A percentile compares a stretch with the other conserved stretches of the same genome.
Conservation (phyloP, 768 basidiomycete genomes). For the Serpula lacrymans region DNA sequence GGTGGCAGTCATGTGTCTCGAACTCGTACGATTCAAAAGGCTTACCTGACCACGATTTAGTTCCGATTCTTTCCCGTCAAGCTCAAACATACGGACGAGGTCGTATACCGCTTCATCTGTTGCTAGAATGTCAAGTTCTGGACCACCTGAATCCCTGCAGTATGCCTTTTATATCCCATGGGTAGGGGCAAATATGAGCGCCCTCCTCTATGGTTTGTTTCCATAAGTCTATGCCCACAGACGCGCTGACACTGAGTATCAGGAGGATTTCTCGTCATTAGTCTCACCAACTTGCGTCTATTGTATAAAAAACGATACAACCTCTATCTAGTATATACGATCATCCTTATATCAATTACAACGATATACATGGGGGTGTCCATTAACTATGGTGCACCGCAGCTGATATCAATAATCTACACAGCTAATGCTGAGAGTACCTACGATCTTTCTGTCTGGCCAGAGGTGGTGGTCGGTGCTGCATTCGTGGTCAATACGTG, state of each 20-base stretch:
- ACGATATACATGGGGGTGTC: constrained; percentile 4
- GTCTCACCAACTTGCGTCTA: not conserved
- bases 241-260: not conserved
- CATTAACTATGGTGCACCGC: constrained; percentile 1
- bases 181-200: not conserved
- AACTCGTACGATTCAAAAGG: no score
- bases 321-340: not conserved
- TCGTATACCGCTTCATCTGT: no score
- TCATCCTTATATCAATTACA: not conserved
- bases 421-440: not conserved
- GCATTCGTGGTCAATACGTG: constrained; percentile 5
- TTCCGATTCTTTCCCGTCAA: no score
- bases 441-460: constrained; percentile 2
- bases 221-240: not conserved
- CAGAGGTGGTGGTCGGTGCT: constrained; percentile 2
- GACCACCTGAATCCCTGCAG: no score
- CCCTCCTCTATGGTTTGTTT: constrained; percentile 1
- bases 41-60: no score
- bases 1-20: no score
- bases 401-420: not conserved
- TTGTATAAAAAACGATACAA: not conserved
- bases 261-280: constrained; percentile 4
- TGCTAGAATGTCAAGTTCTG: no score
- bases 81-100: no score
- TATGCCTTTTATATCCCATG: no score